These are phyloP conservation scores for Corrigiola litoralis DNA, from an alignment of 179 eudicot species.

Conservation along the genomic window DNA sequence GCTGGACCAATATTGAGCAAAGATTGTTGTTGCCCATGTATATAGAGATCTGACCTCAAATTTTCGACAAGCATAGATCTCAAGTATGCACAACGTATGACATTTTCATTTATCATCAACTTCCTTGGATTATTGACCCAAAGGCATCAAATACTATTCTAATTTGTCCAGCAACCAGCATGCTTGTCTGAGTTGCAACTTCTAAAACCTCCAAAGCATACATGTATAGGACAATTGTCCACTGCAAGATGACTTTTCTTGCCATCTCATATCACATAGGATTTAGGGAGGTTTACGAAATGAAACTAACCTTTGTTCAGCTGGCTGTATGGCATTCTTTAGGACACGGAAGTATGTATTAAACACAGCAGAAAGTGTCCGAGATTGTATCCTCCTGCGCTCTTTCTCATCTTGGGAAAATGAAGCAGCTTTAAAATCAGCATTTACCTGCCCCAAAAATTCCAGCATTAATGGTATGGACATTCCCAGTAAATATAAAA, in stretches of 20 bases:
- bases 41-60: no score
- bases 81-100: no score
- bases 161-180: no score
- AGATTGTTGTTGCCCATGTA: no score
- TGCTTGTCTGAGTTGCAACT: no score
- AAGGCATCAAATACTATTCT: no score
- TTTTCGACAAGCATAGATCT: no score
- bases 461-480: background rate
- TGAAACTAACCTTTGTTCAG: slow-evolving; percentile 12
- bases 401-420: slow-evolving; percentile 62
- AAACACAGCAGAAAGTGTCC: slow-evolving; percentile 76
- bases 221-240: no score
- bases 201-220: no score
- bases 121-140: no score
- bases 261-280: background rate
- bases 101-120: no score
- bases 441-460: slow-evolving; percentile 63
- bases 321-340: slow-evolving; percentile 54
- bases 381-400: slow-evolving; percentile 62
- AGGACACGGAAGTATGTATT: slow-evolving; percentile 76
- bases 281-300: background rate
- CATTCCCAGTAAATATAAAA: background rate
- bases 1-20: no score
- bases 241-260: background rate
- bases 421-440: slow-evolving; percentile 83